These are phyloP conservation scores for Juglanconis sp. DNA, from an alignment of 2,329 filamentous ascomycete species.

Conservation along the genomic window DNA sequence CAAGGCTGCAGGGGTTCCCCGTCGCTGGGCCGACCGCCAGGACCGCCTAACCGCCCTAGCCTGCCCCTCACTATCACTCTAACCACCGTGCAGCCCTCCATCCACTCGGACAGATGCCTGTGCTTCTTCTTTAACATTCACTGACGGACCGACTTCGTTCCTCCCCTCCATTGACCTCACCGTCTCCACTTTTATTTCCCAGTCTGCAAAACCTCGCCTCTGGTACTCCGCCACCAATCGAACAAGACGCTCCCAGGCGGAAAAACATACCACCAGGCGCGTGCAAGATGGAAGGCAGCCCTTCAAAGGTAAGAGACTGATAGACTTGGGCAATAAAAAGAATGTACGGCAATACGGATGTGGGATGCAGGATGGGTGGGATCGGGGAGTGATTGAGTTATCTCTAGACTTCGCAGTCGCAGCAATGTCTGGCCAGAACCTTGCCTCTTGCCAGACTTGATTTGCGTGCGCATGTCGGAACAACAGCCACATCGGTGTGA, in stretches of 20 bases:
- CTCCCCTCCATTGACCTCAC: background rate
- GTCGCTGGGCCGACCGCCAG: conserved; percentile 2
- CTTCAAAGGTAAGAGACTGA: background rate
- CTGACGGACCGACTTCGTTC: background rate
- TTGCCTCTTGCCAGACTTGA: background rate
- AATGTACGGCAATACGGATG: background rate
- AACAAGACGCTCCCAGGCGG: background rate
- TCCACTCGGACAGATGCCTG: conserved; percentile 1
- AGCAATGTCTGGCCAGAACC: background rate
- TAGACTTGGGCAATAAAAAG: background rate
- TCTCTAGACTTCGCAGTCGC: background rate
- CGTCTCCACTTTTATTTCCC: conserved; percentile 1
- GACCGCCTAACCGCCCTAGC: background rate
- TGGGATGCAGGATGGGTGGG: background rate
- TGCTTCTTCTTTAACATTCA: background rate
- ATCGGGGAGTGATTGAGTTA: background rate
- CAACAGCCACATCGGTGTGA: background rate
- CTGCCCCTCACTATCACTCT: background rate
- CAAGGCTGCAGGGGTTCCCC: conserved; percentile 4
- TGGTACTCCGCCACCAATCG: background rate
- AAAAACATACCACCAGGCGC: too few relatives aligned
- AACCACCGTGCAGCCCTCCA: background rate
- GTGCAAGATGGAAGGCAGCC: background rate
- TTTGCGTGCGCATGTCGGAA: background rate
- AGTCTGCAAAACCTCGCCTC: background rate